These are phyloP conservation scores for Obba rivulosa DNA, from an alignment of 768 basidiomycete species.

Conservation along the genomic window DNA sequence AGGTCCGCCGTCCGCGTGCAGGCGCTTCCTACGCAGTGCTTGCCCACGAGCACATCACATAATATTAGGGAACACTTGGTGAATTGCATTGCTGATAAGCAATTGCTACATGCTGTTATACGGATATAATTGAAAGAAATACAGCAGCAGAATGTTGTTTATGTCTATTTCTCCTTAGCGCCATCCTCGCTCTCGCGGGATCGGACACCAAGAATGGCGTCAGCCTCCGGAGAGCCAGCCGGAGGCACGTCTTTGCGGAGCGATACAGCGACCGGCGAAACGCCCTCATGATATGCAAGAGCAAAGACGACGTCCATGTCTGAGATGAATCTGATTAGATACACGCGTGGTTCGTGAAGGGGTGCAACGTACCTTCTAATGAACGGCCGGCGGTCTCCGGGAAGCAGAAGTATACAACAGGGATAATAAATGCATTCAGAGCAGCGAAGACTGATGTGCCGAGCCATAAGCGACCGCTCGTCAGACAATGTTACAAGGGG, in stretches of 20 bases:
- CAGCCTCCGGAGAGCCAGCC: conserved; percentile 30
- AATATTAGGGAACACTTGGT: too few species aligned
- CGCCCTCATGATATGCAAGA: conserved; percentile 27
- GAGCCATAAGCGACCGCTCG: not conserved
- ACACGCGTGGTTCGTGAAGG: not conserved
- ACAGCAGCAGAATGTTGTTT: not conserved
- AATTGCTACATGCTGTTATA: too few species aligned
- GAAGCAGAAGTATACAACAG: conserved; percentile 55
- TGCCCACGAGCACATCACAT: too few species aligned
- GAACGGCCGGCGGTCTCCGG: conserved; percentile 58
- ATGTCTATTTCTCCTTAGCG: not conserved
- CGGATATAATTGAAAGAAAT: too few species aligned
- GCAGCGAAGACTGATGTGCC: conserved; percentile 43
- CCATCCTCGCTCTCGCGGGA: not conserved
- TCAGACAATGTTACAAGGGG: not conserved
- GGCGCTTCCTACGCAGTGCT: too few species aligned
- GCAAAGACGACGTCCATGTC: conserved; percentile 33
- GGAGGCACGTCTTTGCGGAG: conserved; percentile 27
- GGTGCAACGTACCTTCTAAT: conserved; percentile 37
- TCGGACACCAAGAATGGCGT: conserved; percentile 27
- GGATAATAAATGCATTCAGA: conserved; percentile 52
- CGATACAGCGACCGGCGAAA: conserved; percentile 29
- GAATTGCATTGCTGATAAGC: too few species aligned
- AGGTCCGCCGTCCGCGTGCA: too few species aligned
- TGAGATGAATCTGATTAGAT: not conserved